Conservation (phyloP, 2,329 filamentous ascomycete species). For the Botrytis elliptica region DNA sequence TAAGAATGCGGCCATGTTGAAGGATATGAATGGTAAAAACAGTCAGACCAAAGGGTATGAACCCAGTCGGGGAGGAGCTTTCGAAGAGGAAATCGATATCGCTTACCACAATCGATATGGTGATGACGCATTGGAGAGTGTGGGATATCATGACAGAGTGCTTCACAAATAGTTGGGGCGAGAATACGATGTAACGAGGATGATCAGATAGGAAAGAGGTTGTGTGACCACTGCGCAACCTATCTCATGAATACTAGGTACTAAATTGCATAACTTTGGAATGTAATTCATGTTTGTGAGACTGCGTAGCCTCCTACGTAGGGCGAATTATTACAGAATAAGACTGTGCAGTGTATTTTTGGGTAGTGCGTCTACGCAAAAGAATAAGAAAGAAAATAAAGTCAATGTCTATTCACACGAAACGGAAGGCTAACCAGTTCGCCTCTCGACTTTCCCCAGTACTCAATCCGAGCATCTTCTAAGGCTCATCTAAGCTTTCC, state of each 20-base stretch:
- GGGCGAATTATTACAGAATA: not conserved
- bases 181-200: not conserved
- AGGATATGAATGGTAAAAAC: conserved; percentile 27
- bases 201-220: not conserved
- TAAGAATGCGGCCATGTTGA: conserved; percentile 25
- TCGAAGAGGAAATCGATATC: conserved; percentile 29
- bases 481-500: not conserved
- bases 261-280: not conserved
- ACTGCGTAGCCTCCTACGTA: not conserved
- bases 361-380: not conserved
- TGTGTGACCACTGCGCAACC: not conserved
- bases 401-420: not conserved
- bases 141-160: conserved; percentile 12
- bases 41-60: conserved; percentile 28
- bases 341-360: not conserved
- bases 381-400: not conserved
- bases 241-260: not conserved
- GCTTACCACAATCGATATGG: conserved; percentile 36
- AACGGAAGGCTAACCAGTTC: not conserved
- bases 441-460: not conserved
- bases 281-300: not conserved
- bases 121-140: conserved; percentile 12
- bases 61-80: conserved; percentile 10
- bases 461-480: not conserved
- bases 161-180: not conserved